phyloP scores from a whole-genome alignment of 345 rosid species.

The Salix dunnii region DNA sequence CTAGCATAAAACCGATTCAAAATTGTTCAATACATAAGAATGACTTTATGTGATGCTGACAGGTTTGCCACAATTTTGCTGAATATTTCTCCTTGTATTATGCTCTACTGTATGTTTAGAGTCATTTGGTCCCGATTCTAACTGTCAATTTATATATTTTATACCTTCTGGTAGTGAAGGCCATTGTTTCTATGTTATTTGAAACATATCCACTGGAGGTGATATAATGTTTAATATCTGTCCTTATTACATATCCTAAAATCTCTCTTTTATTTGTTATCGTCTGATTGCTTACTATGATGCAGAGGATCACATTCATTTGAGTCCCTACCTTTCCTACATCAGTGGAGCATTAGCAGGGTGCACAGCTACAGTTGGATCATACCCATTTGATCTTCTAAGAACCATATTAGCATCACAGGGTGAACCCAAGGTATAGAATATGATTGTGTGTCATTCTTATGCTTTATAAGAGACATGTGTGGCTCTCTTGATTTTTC shows the following conservation, averaged over 20 bases:
- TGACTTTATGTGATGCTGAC: neutral
- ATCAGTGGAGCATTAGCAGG: conserved; percentile 91
- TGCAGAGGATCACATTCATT: conserved; percentile 82
- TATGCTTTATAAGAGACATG: neutral
- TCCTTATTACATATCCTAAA: neutral
- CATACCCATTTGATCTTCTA: conserved; percentile 97
- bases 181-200: neutral
- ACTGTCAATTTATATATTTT: neutral
- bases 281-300: conserved; percentile 9
- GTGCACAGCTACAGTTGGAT: conserved; percentile 92
- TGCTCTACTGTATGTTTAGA: neutral
- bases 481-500: neutral
- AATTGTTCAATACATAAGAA: neutral
- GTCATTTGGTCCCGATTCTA: neutral
- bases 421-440: conserved; percentile 92
- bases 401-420: conserved; percentile 93
- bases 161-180: no score
- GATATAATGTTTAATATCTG: neutral
- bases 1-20: neutral
- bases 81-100: neutral
- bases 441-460: neutral
- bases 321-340: conserved; percentile 81
- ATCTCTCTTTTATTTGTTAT: neutral
- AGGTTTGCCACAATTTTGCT: neutral
- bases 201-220: no score